phyloP scores from a whole-genome alignment of 768 basidiomycete species.

The Kwoniella europaea region DNA sequence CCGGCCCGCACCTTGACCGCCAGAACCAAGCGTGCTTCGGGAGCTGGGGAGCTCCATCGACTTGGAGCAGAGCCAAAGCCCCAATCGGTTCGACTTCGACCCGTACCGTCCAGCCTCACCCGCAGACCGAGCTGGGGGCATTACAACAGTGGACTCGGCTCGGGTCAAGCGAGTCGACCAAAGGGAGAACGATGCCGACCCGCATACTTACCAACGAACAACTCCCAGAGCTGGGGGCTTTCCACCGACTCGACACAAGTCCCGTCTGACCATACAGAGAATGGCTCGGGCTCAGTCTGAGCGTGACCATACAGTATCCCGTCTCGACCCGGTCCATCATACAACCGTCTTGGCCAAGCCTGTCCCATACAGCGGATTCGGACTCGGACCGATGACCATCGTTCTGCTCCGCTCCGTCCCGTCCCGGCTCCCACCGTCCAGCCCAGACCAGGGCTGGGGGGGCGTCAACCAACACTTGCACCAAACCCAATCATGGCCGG shows the following conservation, averaged over 20 bases:
- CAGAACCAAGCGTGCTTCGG: background rate
- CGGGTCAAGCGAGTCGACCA: background rate
- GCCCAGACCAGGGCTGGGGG: background rate
- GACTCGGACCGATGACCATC: background rate
- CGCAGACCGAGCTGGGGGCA: background rate
- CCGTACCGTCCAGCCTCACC: background rate
- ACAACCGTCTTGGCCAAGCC: background rate
- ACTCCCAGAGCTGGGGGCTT: background rate
- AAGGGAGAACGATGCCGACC: background rate
- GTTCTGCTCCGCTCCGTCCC: background rate
- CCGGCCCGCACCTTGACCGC: too few species aligned
- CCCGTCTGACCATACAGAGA: background rate
- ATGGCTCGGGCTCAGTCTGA: background rate
- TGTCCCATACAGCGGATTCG: background rate
- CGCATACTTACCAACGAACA: background rate
- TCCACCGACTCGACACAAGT: background rate
- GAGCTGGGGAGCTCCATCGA: slow-evolving; percentile 5
- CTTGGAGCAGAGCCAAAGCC: too few species aligned
- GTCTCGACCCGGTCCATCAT: background rate
- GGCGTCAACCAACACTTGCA: background rate
- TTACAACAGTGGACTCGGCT: too few species aligned
- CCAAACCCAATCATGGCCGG: background rate
- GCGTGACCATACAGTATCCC: background rate
- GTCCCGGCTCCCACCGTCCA: too few species aligned
- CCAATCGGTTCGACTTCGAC: too few species aligned